Evolutionary conservation across 306 rosid genomes (phyloP), one percentile per base, ranked within the genome.

Genomic region (Neltuma alba): DNA sequence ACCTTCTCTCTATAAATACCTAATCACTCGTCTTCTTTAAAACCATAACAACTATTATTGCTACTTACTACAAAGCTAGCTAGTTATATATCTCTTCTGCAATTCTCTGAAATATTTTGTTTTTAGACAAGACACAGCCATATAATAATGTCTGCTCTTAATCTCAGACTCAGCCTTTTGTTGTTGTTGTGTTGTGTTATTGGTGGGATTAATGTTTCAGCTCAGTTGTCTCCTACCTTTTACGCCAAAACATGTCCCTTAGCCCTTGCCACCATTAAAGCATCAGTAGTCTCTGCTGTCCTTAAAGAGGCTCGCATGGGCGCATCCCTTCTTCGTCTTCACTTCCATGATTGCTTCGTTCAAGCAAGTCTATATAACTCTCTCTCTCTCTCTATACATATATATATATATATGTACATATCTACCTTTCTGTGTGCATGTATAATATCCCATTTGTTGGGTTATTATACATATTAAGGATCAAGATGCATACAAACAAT

Each of bases 291-390:
- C 20, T 25, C 86, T 31, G 94, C 94, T 2, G 88, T 92, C 0
- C 44, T 6, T 8, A 87, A 16, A 0, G 97, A 92, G 62, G 44
- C 72, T 72, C 97, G 97, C 74, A 92, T 92, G 97, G 97, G 97
- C 1, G 97, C 97, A 0, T 92, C 94, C 20, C 55, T n/a, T n/a
- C n/a, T n/a, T n/a, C n/a, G n/a, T n/a, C n/a, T n/a, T n/a, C n/a
- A n/a, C n/a, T n/a, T n/a, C n/a, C n/a, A n/a, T n/a, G n/a, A n/a
- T n/a, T n/a, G n/a, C n/a, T n/a, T n/a, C n/a, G n/a, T n/a, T n/a
- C n/a, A n/a, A n/a, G n/a, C n/a, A n/a, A n/a, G n/a, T n/a, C n/a
- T n/a, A n/a, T n/a, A n/a, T n/a, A n/a, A n/a, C n/a, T n/a, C n/a
- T n/a, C n/a, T n/a, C n/a, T n/a, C n/a, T n/a, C n/a, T n/a, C n/a